Percentiles rank a stretch among this genome's conserved stretches.
These are phyloP conservation scores for Podila epigama DNA, from an alignment of 192 early-diverging fungal species.

Conservation along the genomic window DNA sequence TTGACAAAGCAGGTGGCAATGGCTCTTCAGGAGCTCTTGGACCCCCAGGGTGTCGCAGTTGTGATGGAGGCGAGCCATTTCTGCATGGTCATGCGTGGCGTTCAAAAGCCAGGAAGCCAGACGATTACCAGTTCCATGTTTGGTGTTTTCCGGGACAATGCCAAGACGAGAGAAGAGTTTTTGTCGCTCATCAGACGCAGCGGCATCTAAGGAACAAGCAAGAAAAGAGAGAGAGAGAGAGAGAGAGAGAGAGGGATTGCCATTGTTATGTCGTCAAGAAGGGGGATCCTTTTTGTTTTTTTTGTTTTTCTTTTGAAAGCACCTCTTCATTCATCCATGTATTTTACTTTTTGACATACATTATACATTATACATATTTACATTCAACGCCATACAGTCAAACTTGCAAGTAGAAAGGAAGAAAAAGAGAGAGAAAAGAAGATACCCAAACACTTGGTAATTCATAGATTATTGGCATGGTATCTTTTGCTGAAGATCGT, in stretches of 20 bases:
- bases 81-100: conserved; percentile 98
- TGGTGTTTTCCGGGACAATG: conserved; percentile 89
- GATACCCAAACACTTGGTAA: no score
- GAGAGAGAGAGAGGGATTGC: no score
- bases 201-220: no score
- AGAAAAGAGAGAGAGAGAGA: no score
- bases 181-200: conserved; percentile 73
- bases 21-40: conserved; percentile 87
- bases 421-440: no score
- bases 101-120: conserved; percentile 94
- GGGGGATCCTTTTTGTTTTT: neutral
- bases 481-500: no score
- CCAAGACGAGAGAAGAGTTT: conserved; percentile 97
- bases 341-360: neutral
- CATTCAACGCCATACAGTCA: no score
- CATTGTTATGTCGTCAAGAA: no score
- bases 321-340: neutral
- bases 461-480: no score
- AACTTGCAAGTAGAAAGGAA: no score
- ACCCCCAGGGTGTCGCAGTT: conserved; percentile 97
- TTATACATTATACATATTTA: no score
- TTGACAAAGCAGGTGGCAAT: conserved; percentile 97
- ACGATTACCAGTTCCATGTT: conserved; percentile 97
- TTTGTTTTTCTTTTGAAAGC: neutral
- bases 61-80: conserved; percentile 96